These are phyloP conservation scores for Mallotus nudiflorus DNA, from an alignment of 345 rosid species.

Conservation along the genomic window DNA sequence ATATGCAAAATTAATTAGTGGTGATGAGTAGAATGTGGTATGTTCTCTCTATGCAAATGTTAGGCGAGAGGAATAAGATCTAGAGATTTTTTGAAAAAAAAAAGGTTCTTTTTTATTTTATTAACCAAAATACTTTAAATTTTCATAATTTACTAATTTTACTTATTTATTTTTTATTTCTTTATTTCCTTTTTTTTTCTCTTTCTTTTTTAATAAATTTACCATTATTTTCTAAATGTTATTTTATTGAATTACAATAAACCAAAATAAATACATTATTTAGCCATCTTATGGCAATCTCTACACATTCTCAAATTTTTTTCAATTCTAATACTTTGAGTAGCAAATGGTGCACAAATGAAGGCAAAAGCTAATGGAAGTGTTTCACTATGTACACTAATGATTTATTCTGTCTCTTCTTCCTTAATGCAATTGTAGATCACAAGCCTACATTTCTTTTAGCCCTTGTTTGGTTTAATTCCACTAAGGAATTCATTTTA, in stretches of 20 bases:
- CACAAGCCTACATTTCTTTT: constrained; percentile 14
- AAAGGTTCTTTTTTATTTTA: no score
- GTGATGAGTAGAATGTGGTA: constrained; percentile 11
- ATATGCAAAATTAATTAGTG: neutral
- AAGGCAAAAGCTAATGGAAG: constrained; percentile 29
- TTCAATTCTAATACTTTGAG: constrained; percentile 25
- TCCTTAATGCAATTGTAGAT: constrained; percentile 14
- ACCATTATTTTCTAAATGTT: no score
- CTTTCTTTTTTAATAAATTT: no score
- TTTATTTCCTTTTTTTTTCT: no score
- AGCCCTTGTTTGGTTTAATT: no score
- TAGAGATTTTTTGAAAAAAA: no score
- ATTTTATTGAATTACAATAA: no score
- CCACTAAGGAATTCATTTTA: no score
- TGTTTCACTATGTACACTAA: constrained; percentile 28
- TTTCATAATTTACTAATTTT: no score
- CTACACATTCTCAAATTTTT: constrained; percentile 22
- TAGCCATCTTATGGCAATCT: constrained; percentile 29
- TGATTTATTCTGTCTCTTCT: constrained; percentile 23
- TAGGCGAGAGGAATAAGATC: constrained; percentile 33
- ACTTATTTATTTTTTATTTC: no score
- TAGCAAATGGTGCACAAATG: constrained; percentile 18
- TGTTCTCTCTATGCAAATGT: constrained; percentile 16
- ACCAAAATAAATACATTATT: no score
- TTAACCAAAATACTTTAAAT: no score